Base-by-base conservation (phyloP, 2,329 filamentous ascomycete genomes). In the Diaporthe velutina region DNA sequence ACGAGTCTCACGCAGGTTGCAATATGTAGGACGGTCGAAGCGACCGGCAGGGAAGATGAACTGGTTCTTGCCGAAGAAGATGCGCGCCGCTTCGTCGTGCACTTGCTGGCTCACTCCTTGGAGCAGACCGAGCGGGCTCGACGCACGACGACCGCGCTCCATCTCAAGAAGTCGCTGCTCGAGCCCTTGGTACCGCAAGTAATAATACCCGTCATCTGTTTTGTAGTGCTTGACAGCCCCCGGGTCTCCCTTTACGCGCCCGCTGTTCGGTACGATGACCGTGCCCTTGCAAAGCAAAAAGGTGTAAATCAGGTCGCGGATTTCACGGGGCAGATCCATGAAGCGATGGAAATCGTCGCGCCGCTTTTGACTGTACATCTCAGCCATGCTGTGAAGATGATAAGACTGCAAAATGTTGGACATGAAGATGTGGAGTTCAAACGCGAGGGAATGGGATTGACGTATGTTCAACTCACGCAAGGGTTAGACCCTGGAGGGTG, bases 261-360 rank as follows among this genome's bases (percentile, higher is more conserved):
- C 6, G 45, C n/a, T 28, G 54, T 70, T 70, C 10, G 64, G 71
- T n/a, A 75, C 25, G 25, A 54, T 30, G 22, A 73, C 9, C 8
- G 8, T 73, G 64, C 71, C 74, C 28, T 52, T 61, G 30, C 25
- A 17, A 2, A 75, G 64, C 5, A n/a, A 40, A 17, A 28, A 28
- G 55, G 40, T 13, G 40, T 75, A 75, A 9, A 75, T 48, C 17
- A 70, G 28, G 25, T 64, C 33, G 30, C 74, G 74, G 48, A 75
- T 54, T 38, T 75, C 74, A 9, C 9, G 4, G 3, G 74, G 71
- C n/a, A 75, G 74, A 25, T 70, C 12, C 38, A 73, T 13, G 50
- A 75, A 75, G 17, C 71, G 57, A 30, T 73, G 66, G 25, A 75
- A 75, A 19, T 70, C 48, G 30, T 48, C 50, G 25, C 13, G 10